Evolutionary conservation across 495 filamentous ascomycete species (phyloP), one percentile per base, ranked within the genome.

Genomic region (Thozetella sp.): DNA sequence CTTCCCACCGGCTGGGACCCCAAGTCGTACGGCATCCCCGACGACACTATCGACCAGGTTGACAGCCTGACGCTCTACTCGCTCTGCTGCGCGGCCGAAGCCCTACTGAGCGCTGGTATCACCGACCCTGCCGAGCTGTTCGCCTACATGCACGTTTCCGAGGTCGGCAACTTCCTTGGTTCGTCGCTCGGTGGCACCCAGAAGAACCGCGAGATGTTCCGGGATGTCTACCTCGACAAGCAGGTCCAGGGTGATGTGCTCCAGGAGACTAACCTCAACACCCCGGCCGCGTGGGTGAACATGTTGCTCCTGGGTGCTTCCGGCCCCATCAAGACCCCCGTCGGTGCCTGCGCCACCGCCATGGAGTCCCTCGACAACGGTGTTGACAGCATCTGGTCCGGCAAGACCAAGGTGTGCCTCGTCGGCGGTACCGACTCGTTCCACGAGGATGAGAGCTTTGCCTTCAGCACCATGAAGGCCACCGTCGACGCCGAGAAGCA

Each of bases 381-480:
- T 66, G 94, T 92, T 66, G 93, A 97, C 71, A 93, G 90, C 4
- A 96, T 97, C 68, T 80, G 93, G 51, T 90, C 96, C 71, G 93
- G 93, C 58, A 97, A 96, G 76, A 93, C 93, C 30, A 87, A 90
- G 43, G 85, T 96, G 58, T 95, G 91, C 78, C 89, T 97, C 55
- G 93, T 97, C 53, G 93, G 93, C 83, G 93, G 93, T 56, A 93
- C 95, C 69, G 93, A 97, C 79, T 93, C 96, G 72, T 95, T 97
- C 83, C 89, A 93, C 64, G 92, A 96, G 72, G 93, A 97, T 74
- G 92, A 91, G 50, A 94, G 92, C 3, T 94, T 93, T 67, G 93
- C 97, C 70, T 97, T 97, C 67, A 93, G 92, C 79, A 97, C 97
- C 76, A 97, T 97, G 93, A 92, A 94, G 72, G 93, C 93, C 37